These are phyloP conservation scores for Exophiala spinifera DNA, from an alignment of 2,329 filamentous ascomycete species.

Conservation along the genomic window DNA sequence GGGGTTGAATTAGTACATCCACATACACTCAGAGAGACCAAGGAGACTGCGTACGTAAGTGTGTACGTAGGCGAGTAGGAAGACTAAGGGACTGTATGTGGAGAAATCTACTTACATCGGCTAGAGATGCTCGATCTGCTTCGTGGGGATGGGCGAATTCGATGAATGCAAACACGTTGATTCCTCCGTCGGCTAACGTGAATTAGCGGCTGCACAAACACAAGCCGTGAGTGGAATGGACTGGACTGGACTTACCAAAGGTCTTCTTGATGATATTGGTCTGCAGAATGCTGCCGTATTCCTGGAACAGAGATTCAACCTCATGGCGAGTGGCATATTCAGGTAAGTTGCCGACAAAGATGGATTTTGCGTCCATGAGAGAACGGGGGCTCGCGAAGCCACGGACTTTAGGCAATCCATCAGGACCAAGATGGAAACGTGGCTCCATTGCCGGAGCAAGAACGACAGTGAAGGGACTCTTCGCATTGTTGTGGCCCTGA, in stretches of 20 bases:
- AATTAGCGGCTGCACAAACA: conserved; percentile 5
- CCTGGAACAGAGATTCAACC: conserved; percentile 18
- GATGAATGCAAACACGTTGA: conserved; percentile 28
- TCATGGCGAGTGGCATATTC: conserved; percentile 17
- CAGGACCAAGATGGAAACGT: conserved; percentile 4
- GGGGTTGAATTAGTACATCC: neutral
- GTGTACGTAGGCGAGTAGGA: too few species aligned
- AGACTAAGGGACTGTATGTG: conserved; percentile 19
- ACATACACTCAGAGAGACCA: too few species aligned
- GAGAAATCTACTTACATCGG: conserved; percentile 5
- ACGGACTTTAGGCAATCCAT: conserved; percentile 11
- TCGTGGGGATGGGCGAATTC: conserved; percentile 21
- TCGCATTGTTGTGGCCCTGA: conserved; percentile 21
- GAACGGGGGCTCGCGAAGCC: conserved; percentile 18
- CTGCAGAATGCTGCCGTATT: conserved; percentile 23
- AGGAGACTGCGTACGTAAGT: too few species aligned
- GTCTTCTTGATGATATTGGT: conserved; percentile 27
- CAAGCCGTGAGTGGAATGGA: neutral
- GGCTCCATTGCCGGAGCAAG: conserved; percentile 22
- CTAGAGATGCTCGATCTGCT: conserved; percentile 20
- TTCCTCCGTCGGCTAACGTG: conserved; percentile 9
- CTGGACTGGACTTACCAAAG: conserved; percentile 19
- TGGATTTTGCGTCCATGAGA: conserved; percentile 22
- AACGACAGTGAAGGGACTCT: conserved; percentile 13
- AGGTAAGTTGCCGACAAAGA: conserved; percentile 30